Conservation (phyloP, 1,284 basidiomycete genomes). For the Coriolopsis trogii region DNA sequence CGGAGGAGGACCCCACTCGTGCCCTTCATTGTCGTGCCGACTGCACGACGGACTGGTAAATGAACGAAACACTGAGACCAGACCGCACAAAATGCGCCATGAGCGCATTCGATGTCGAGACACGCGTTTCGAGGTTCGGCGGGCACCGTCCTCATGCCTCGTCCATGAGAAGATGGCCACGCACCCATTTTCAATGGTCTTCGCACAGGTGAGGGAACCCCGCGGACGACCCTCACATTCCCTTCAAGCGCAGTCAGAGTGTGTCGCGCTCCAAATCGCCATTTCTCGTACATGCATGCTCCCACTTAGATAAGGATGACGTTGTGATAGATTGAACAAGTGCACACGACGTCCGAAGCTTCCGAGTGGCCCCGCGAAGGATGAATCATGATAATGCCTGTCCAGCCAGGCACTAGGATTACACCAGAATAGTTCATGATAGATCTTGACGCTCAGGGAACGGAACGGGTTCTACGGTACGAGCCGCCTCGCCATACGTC, state of each 20-base stretch:
- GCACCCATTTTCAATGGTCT: constrained; percentile 13
- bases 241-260: constrained; percentile 17
- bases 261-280: constrained; percentile 5
- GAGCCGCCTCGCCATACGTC: constrained; percentile 74
- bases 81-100: constrained; percentile 20
- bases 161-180: constrained; percentile 23
- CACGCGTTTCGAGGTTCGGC: constrained; percentile 17
- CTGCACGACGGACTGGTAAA: constrained; percentile 17
- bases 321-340: constrained; percentile 15
- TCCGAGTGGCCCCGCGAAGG: constrained; percentile 3
- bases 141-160: constrained; percentile 17
- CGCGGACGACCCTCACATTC: constrained; percentile 10
- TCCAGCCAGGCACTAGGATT: constrained; percentile 2
- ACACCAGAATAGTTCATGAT: constrained; percentile 22
- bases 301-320: constrained; percentile 20
- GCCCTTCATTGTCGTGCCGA: constrained; percentile 11
- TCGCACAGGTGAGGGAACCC: constrained; percentile 12
- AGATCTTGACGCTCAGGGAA: constrained; percentile 49
- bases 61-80: constrained; percentile 15
- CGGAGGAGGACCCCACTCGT: constrained; percentile 19
- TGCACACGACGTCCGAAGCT: constrained; percentile 14
- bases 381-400: constrained; percentile 8
- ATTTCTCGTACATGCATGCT: constrained; percentile 7
- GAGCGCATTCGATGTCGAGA: constrained; percentile 11
- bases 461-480: constrained; percentile 53